Evolutionary conservation across 495 filamentous ascomycete species (phyloP).

Genomic region (Xylaria intraflava): DNA sequence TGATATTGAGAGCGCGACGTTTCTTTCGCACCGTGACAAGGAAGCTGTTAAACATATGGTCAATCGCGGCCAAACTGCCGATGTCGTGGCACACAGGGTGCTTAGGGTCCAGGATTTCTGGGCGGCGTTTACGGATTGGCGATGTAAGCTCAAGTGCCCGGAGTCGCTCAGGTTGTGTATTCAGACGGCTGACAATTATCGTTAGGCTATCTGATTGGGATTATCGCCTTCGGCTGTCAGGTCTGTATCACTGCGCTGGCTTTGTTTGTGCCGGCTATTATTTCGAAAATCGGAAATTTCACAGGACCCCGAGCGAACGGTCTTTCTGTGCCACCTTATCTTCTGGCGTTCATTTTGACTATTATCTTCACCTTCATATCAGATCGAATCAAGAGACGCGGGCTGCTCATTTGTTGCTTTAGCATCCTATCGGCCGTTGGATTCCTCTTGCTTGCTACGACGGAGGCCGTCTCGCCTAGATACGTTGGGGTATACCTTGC

Average conservation of each 20-base stretch:
- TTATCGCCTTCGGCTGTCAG: slow-evolving; percentile 55
- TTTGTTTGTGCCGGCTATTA: slow-evolving; percentile 54
- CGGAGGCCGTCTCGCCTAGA: slow-evolving; percentile 15
- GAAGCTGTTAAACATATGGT: slow-evolving; percentile 17
- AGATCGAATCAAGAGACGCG: slow-evolving; percentile 42
- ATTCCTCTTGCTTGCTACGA: slow-evolving; percentile 27
- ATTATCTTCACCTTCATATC: slow-evolving; percentile 45
- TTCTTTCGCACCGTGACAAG: slow-evolving; percentile 24
- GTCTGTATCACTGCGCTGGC: slow-evolving; percentile 55
- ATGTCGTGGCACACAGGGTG: slow-evolving; percentile 16
- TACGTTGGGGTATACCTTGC: slow-evolving; percentile 27
- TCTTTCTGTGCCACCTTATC: slow-evolving; percentile 52
- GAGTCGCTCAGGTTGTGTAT: neutral
- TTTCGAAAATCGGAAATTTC: slow-evolving; percentile 41
- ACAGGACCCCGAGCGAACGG: slow-evolving; percentile 37
- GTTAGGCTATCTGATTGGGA: slow-evolving; percentile 17
- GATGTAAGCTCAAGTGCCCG: slow-evolving; percentile 9
- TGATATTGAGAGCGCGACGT: slow-evolving; percentile 19
- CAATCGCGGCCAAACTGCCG: slow-evolving; percentile 18
- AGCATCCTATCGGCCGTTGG: slow-evolving; percentile 31
- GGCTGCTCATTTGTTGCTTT: slow-evolving; percentile 46
- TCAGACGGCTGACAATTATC: neutral
- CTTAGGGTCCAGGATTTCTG: slow-evolving; percentile 17
- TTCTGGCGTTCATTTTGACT: slow-evolving; percentile 48
- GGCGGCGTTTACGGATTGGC: slow-evolving; percentile 18